These are phyloP conservation scores for Acanthamoeba healyi DNA, from an alignment of 208 protist genomes.

Conservation along the genomic window DNA sequence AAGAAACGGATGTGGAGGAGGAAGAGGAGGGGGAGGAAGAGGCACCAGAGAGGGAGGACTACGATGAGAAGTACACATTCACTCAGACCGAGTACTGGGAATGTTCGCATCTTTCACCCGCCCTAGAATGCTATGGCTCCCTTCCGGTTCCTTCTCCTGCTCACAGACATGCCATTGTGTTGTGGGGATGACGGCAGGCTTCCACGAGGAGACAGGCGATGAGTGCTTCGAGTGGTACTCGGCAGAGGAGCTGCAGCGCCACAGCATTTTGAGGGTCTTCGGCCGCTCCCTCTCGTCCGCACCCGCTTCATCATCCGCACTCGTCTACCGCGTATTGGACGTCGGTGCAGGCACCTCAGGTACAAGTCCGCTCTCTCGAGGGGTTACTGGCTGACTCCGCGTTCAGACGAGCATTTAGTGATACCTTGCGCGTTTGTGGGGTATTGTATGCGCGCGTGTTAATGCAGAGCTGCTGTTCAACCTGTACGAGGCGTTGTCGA, in stretches of 20 bases:
- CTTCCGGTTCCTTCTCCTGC: too few relatives aligned
- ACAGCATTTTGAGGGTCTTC: neutral
- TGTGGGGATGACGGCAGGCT: neutral
- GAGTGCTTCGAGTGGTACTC: conserved; percentile 10
- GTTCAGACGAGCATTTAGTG: neutral
- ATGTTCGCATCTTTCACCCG: too few relatives aligned
- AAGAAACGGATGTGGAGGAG: neutral
- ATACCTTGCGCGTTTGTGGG: neutral
- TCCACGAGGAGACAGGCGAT: neutral
- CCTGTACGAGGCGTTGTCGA: neutral
- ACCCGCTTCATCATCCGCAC: neutral
- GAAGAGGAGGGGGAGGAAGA: neutral
- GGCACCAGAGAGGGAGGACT: neutral
- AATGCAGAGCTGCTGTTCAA: neutral
- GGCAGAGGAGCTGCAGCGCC: neutral
- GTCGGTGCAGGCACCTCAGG: neutral
- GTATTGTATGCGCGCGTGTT: too few relatives aligned
- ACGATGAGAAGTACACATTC: conserved; percentile 2
- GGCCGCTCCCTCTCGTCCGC: neutral
- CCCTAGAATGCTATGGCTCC: too few relatives aligned
- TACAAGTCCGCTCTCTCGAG: neutral
- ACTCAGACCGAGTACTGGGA: conserved; percentile 11
- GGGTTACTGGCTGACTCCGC: neutral
- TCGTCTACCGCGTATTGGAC: neutral
- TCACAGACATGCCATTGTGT: too few relatives aligned